These are phyloP conservation scores for Pezicula neosporulosa DNA, from an alignment of 2,329 filamentous ascomycete genomes.

Conservation along the genomic window DNA sequence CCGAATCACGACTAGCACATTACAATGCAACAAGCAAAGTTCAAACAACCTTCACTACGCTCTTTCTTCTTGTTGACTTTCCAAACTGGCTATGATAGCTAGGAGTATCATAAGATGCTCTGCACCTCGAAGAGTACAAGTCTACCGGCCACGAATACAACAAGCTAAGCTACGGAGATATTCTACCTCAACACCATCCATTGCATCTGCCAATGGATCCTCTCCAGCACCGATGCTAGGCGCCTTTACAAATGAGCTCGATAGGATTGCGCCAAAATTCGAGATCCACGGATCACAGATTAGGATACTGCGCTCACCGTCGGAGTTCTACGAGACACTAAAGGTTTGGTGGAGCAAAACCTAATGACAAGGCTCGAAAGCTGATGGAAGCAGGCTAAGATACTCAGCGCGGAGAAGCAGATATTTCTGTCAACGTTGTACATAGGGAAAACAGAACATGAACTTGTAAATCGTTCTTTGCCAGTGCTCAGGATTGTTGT, in stretches of 20 bases:
- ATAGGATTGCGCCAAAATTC: conserved; percentile 87
- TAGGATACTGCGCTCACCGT: conserved; percentile 71
- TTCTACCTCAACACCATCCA: conserved; percentile 23
- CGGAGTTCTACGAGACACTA: conserved; percentile 87
- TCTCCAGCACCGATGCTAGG: conserved; percentile 53
- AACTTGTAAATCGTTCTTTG: conserved; percentile 54
- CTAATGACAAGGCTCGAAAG: conserved; percentile 5
- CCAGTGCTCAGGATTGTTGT: conserved; percentile 8
- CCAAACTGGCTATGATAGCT: conserved; percentile 28
- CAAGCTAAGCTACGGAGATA: conserved; percentile 23
- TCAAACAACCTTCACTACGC: background rate
- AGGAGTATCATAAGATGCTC: conserved; percentile 30
- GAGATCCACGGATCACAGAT: conserved; percentile 80
- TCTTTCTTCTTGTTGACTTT: background rate
- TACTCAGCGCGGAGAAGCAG: conserved; percentile 70
- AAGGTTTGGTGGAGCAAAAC: conserved; percentile 56
- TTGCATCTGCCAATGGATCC: conserved; percentile 17
- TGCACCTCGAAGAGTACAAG: conserved; percentile 21
- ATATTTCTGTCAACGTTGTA: conserved; percentile 97
- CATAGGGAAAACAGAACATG: conserved; percentile 88
- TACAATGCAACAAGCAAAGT: background rate
- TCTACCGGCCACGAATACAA: conserved; percentile 15
- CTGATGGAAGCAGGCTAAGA: conserved; percentile 61
- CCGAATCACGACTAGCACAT: conserved; percentile 16
- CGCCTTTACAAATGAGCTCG: conserved; percentile 69